These are phyloP conservation scores for Starmerella bacillaris DNA, from an alignment of 805 yeast genomes.

Conservation along the genomic window DNA sequence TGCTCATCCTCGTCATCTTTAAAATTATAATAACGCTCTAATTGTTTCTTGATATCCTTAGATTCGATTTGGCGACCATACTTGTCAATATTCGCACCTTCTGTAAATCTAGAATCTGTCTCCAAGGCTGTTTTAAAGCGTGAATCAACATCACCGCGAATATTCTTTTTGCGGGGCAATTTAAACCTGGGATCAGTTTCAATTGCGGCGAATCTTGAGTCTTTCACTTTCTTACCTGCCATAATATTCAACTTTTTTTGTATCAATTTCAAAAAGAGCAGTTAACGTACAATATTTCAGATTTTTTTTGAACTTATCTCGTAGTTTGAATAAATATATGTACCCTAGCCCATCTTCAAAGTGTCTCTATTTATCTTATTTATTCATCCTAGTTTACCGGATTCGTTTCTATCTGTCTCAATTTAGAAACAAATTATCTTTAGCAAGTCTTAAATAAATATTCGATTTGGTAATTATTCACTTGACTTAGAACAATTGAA, in stretches of 20 bases:
- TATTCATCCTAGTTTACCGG: too few species aligned
- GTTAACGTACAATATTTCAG: too few species aligned
- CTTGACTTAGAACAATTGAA: too few species aligned
- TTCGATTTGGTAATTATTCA: too few species aligned
- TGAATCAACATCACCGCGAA: conserved; percentile 65
- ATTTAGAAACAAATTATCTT: too few species aligned
- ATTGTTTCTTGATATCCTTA: conserved; percentile 31
- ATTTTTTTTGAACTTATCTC: too few species aligned
- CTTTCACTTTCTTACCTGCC: conserved; percentile 22
- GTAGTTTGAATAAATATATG: too few species aligned
- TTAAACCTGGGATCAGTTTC: conserved; percentile 80
- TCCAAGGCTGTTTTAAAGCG: conserved; percentile 59
- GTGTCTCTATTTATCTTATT: too few species aligned
- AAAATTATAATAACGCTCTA: conserved; percentile 49
- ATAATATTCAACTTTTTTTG: background rate
- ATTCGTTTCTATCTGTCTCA: too few species aligned
- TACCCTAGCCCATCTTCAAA: too few species aligned
- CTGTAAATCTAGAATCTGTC: conserved; percentile 39
- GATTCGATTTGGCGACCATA: conserved; percentile 60
- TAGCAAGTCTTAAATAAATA: too few species aligned
- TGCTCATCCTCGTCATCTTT: conserved; percentile 25
- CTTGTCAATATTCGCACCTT: conserved; percentile 50
- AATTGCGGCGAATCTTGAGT: conserved; percentile 61
- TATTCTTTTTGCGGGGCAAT: conserved; percentile 47
- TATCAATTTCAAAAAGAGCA: too few species aligned